Conservation (phyloP, 371 early-diverging fungal genomes). For the Syncephalastrum monosporum region DNA sequence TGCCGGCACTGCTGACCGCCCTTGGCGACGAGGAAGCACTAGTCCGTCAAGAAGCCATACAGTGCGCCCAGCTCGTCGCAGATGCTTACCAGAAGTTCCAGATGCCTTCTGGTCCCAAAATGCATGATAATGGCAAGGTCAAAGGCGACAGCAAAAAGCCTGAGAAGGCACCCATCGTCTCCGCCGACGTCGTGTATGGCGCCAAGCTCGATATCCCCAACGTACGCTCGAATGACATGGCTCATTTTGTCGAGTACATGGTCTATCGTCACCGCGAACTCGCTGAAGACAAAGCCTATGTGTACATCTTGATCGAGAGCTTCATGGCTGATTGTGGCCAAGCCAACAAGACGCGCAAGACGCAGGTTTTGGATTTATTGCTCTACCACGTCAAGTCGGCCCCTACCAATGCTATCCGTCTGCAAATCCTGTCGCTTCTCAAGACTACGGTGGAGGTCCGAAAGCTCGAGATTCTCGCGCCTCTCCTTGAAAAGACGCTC, state of each 20-base stretch:
- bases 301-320: constrained; percentile 25
- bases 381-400: constrained; percentile 67
- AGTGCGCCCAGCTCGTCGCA: constrained; percentile 54
- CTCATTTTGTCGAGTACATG: constrained; percentile 54
- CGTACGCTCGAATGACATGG: constrained; percentile 49
- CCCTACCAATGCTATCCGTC: constrained; percentile 41
- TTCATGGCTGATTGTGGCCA: constrained; percentile 27
- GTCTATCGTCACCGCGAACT: constrained; percentile 39
- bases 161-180: constrained; percentile 33
- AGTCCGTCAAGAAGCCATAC: constrained; percentile 60
- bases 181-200: constrained; percentile 48
- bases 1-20: constrained; percentile 74
- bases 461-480: constrained; percentile 65
- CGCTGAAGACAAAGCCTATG: constrained; percentile 27
- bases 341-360: constrained; percentile 29
- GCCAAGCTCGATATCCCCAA: constrained; percentile 44
- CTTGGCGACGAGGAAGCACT: constrained; percentile 50
- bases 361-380: constrained; percentile 58
- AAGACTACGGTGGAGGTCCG: constrained; percentile 52
- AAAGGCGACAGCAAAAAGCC: constrained; percentile 15
- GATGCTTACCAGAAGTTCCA: constrained; percentile 31
- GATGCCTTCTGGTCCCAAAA: constrained; percentile 34
- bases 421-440: constrained; percentile 55
- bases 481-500: constrained; percentile 54
- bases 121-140: constrained; percentile 27